phyloP scores from a whole-genome alignment of 73 alveolate genomes.

The Tetrahymena elliotti region DNA sequence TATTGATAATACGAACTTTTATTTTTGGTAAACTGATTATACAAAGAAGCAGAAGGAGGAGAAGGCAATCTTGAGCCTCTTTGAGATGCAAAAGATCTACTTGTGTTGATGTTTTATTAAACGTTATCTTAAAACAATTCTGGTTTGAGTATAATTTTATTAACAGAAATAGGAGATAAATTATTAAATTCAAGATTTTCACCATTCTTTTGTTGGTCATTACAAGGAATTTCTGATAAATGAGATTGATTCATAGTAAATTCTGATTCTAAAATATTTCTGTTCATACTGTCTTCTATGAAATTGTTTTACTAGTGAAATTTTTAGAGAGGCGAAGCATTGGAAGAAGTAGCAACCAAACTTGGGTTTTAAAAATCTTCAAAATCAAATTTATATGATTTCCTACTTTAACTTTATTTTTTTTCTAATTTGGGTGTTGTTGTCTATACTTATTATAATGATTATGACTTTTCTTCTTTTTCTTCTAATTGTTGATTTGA shows the following conservation, averaged over 20 bases:
- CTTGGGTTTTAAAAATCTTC: not conserved
- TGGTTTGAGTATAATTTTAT: not conserved
- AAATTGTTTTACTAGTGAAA: not conserved
- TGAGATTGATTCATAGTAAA: not conserved
- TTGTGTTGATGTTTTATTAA: not conserved
- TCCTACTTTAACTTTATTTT: not conserved
- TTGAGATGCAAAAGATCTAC: not conserved
- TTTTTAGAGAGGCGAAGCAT: not conserved
- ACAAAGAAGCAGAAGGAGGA: not conserved
- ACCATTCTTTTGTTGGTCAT: not conserved
- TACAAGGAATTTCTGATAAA: not conserved
- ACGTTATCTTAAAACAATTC: not conserved
- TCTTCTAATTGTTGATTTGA: too few species aligned
- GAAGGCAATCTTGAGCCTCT: not conserved
- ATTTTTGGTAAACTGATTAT: not conserved
- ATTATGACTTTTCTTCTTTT: not conserved
- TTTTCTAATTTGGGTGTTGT: not conserved
- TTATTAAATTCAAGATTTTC: not conserved
- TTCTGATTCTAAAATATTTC: not conserved
- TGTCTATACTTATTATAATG: not conserved
- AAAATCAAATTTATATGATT: not conserved
- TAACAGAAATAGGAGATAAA: not conserved
- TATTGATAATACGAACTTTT: not conserved
- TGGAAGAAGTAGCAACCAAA: not conserved
- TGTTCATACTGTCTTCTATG: not conserved